Evolutionary conservation across 495 filamentous ascomycete species (phyloP).

Genomic region (Aspergillus sclerotiicarbonarius): DNA sequence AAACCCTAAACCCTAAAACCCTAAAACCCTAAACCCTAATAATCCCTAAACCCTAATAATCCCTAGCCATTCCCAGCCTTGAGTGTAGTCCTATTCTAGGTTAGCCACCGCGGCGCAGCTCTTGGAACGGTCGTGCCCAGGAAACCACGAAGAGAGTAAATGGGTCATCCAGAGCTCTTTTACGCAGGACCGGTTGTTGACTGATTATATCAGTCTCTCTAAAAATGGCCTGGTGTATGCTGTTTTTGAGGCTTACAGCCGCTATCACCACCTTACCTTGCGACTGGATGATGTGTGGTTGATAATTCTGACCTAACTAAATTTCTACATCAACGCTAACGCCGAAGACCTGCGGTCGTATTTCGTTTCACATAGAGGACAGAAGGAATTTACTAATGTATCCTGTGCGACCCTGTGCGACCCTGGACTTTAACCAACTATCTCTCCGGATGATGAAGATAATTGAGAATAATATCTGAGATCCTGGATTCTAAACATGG

Average conservation of each 20-base stretch:
- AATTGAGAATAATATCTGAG: slow-evolving; percentile 35
- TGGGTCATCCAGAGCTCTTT: slow-evolving; percentile 12
- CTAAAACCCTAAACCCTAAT: too few relatives aligned
- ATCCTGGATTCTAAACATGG: slow-evolving; percentile 35
- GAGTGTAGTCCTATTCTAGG: too few relatives aligned
- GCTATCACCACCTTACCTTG: slow-evolving; percentile 54
- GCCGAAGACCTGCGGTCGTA: slow-evolving; percentile 39
- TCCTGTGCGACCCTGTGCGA: slow-evolving; percentile 11
- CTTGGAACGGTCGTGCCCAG: too few relatives aligned
- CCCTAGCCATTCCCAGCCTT: too few relatives aligned
- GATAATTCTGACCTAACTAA: slow-evolving; percentile 54
- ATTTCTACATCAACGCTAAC: slow-evolving; percentile 49
- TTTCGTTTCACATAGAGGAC: slow-evolving; percentile 44
- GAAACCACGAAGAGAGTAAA: too few relatives aligned
- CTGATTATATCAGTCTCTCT: slow-evolving; percentile 25
- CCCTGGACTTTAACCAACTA: slow-evolving; percentile 21
- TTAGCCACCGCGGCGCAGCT: too few relatives aligned
- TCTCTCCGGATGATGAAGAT: slow-evolving; percentile 26
- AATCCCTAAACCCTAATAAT: too few relatives aligned
- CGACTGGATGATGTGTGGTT: slow-evolving; percentile 65
- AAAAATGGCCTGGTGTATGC: slow-evolving; percentile 53
- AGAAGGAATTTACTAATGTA: slow-evolving; percentile 38
- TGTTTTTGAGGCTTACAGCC: slow-evolving; percentile 49
- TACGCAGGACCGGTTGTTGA: neutral
- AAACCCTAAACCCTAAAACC: too few relatives aligned